phyloP scores from a whole-genome alignment of 2,329 filamentous ascomycete genomes.

The Monosporascus sp. region DNA sequence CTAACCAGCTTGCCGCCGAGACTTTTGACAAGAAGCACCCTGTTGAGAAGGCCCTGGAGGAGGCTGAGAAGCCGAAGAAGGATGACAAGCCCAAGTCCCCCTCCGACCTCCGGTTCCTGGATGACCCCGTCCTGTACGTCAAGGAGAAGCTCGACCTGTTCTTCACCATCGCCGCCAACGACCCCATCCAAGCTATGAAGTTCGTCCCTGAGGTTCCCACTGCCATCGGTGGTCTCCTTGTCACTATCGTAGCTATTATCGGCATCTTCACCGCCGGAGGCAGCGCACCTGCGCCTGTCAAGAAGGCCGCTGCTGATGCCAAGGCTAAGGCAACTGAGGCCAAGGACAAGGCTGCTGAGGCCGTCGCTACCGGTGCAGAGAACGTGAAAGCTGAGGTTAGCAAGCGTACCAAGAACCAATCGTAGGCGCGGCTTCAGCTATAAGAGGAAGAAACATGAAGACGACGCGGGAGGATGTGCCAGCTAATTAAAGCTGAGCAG shows the following conservation, averaged over 20 bases:
- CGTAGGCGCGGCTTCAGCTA: slow-evolving; percentile 27
- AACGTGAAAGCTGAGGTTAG: slow-evolving; percentile 69
- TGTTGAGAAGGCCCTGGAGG: slow-evolving; percentile 74
- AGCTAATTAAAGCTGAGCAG: background rate
- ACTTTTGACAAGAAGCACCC: slow-evolving; percentile 85
- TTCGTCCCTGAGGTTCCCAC: slow-evolving; percentile 89
- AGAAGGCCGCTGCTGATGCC: slow-evolving; percentile 61
- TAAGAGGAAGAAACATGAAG: background rate
- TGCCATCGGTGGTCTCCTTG: slow-evolving; percentile 64
- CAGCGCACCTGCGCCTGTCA: slow-evolving; percentile 62
- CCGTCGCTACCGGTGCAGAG: slow-evolving; percentile 58
- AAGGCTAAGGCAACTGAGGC: slow-evolving; percentile 71
- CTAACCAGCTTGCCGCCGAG: slow-evolving; percentile 81
- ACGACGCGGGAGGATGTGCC: background rate
- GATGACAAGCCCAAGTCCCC: slow-evolving; percentile 63
- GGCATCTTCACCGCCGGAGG: slow-evolving; percentile 59
- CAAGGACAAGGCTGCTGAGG: slow-evolving; percentile 65
- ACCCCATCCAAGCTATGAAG: slow-evolving; percentile 79
- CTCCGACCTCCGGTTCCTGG: slow-evolving; percentile 77
- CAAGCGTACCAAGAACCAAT: slow-evolving; percentile 56
- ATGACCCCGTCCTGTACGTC: slow-evolving; percentile 82
- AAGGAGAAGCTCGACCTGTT: slow-evolving; percentile 94
- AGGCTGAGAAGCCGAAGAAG: slow-evolving; percentile 72
- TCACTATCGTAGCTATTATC: slow-evolving; percentile 67
- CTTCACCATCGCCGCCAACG: slow-evolving; percentile 72